Percentiles rank a stretch among this genome's conserved stretches.
Conservation (phyloP, 257 asterid genomes). For the Solanum microdontum region DNA sequence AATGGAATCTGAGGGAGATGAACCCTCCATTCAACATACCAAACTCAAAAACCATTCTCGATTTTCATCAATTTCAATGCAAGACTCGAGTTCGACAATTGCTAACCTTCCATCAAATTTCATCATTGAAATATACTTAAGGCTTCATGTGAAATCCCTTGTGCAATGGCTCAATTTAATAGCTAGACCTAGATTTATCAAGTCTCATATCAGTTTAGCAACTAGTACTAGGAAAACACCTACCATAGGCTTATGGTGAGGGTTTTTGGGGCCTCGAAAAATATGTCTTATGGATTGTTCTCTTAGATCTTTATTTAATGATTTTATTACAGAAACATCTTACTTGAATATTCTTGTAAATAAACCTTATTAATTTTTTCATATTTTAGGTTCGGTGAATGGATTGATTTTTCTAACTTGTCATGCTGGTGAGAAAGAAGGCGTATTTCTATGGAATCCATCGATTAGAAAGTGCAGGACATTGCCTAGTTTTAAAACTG, state of each 20-base stretch:
- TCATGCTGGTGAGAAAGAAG: no score
- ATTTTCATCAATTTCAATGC: neutral
- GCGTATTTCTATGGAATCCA: no score
- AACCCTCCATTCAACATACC: no score
- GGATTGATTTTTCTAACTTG: no score
- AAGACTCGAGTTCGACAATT: neutral
- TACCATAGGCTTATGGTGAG: neutral
- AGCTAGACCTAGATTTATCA: constrained; percentile 3
- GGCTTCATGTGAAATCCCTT: neutral
- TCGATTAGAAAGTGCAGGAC: no score
- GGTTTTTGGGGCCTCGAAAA: no score
- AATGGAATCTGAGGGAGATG: neutral
- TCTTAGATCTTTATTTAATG: neutral
- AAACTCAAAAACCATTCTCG: no score
- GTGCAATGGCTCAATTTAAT: neutral
- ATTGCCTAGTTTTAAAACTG: no score
- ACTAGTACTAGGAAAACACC: neutral
- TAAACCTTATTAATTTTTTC: no score
- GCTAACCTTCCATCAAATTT: neutral
- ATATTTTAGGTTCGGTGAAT: no score
- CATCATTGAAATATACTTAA: neutral
- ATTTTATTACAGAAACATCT: neutral
- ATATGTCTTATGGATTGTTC: neutral
- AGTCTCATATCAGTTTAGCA: constrained; percentile 14
- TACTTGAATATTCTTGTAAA: no score